Evolutionary conservation across 768 basidiomycete species (phyloP), one percentile per base, ranked within the genome.

Genomic region (Podaxis carcinomalis): DNA sequence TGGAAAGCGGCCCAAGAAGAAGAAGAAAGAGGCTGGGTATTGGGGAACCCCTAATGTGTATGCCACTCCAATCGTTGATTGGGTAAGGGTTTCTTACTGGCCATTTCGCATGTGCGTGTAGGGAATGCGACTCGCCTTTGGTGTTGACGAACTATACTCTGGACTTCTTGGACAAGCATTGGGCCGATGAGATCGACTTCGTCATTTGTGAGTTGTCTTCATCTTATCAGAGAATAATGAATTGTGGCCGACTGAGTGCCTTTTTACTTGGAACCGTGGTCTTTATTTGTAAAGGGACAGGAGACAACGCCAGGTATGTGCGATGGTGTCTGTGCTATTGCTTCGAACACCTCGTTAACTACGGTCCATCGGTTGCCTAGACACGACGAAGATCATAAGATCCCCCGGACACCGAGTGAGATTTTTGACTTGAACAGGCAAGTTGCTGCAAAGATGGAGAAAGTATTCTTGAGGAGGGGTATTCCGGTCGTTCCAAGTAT

Each of bases 111-210:
- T 60, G 40, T 47, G 50, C 42, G 36, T 59, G 16, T 67, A 90
- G 88, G 49, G 84, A 87, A 19, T 94, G 94, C 67, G 94, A 97
- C 72, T 83, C 93, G 14, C 92, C 94, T 0, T 75, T 92, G 49
- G 74, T 77, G 11, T 81, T 95, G n/a, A 85, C 89, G 35, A 90
- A 97, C 70, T 79, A 83, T 40, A 93, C 93, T 9, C 80, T 97
- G 54, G 88, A 94, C 64, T 92, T 80, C 75, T 72, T 95, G 57
- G 87, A 87, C 55, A 79, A 85, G 65, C 81, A 91, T 63, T 95
- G 92, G 92, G 83, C 87, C 44, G 78, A 83, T 62, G 86, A 95
- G 66, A 82, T 97, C 40, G 94, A 97, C 69, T 97, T 95, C 70
- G 92, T 97, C 35, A 79, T 97, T 37, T 95, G 91, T 90, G 68